A percentile compares a stretch with the other conserved stretches of the same genome.
Conservation (phyloP, 345 rosid species). For the Barbarea vulgaris region DNA sequence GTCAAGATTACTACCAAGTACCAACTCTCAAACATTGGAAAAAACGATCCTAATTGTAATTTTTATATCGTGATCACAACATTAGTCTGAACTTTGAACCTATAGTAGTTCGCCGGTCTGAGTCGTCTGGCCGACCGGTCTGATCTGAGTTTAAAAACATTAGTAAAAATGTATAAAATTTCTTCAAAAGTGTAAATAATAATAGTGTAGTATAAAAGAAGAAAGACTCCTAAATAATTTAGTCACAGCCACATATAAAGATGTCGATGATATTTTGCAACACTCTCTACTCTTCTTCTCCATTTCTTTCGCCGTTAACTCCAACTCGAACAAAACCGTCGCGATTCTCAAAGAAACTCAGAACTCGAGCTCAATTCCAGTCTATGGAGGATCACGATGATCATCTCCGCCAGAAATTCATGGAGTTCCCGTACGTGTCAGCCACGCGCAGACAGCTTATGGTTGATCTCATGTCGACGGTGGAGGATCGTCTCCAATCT, state of each 20-base stretch:
- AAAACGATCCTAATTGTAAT: not conserved
- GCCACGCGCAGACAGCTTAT: constrained; percentile 56
- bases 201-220: not conserved
- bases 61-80: not conserved
- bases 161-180: not conserved
- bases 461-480: constrained; percentile 64
- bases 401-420: constrained; percentile 46
- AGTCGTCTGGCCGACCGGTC: not conserved
- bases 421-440: constrained; percentile 67
- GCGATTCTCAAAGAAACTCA: constrained; percentile 18
- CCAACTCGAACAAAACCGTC: constrained; percentile 19
- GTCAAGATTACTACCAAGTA: not conserved
- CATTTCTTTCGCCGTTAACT: constrained; percentile 12
- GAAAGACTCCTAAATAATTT: not conserved
- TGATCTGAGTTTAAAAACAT: not conserved
- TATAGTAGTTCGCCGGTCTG: not conserved
- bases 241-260: constrained; percentile 27
- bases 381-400: constrained; percentile 45
- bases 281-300: constrained; percentile 34
- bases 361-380: constrained; percentile 27
- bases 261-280: constrained; percentile 52
- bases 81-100: too few relatives aligned
- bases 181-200: not conserved
- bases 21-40: not conserved
- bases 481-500: constrained; percentile 60